Conservation (phyloP, 371 early-diverging fungal species). For the Mucor plumbeus region DNA sequence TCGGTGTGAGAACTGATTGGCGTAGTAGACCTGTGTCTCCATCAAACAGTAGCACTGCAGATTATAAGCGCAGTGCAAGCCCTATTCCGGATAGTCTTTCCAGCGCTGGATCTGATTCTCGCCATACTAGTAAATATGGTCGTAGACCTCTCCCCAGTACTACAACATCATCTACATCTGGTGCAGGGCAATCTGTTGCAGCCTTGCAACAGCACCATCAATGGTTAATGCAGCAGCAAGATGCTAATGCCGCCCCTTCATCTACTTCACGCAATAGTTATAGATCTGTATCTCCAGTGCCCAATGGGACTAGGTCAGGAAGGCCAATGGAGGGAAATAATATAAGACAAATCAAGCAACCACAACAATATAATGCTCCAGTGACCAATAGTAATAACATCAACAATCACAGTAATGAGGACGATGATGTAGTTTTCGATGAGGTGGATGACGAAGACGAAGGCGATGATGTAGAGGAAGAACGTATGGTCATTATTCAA, state of each 20-base stretch:
- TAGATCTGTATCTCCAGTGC: slow-evolving; percentile 19
- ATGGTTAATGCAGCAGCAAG: slow-evolving; percentile 44
- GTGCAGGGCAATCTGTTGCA: slow-evolving; percentile 44
- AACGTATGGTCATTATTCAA: slow-evolving; percentile 18
- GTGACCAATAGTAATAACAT: neutral
- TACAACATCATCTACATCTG: neutral
- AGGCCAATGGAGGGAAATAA: neutral
- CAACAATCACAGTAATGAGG: neutral
- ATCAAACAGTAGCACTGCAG: slow-evolving; percentile 4
- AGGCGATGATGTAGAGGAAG: slow-evolving; percentile 21
- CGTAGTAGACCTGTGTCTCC: slow-evolving; percentile 19
- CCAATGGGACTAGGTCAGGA: neutral
- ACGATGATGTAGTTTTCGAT: slow-evolving; percentile 18
- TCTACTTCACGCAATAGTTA: slow-evolving; percentile 8
- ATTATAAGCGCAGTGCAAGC: slow-evolving; percentile 15
- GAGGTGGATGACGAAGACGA: slow-evolving; percentile 17
- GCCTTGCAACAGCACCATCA: slow-evolving; percentile 48
- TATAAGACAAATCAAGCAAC: neutral
- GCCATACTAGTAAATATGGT: neutral
- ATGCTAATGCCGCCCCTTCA: neutral
- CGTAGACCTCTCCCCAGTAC: slow-evolving; percentile 16
- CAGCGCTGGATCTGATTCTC: slow-evolving; percentile 5
- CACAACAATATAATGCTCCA: neutral
- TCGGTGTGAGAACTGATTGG: slow-evolving; percentile 11
- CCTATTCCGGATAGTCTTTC: slow-evolving; percentile 17